Evolutionary conservation across 2,329 filamentous ascomycete species (phyloP), one percentile per base, ranked within the genome.

Genomic region (Elsinoe necatrix): DNA sequence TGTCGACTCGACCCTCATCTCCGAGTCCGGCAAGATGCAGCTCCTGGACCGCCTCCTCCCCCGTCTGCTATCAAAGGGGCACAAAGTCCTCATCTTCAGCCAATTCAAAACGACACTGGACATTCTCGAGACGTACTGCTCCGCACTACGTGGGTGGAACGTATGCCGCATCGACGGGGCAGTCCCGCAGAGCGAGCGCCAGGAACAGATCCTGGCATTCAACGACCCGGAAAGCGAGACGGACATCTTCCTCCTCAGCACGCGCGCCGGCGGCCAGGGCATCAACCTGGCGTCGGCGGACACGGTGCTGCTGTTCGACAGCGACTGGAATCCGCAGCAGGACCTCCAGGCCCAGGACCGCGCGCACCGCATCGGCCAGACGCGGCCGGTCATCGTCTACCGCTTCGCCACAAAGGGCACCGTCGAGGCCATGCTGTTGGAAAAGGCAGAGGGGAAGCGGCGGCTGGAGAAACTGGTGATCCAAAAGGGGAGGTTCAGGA

Each of bases 261-360:
- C 93, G 0, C 81, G 93, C 12, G 93, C 93, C 0, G 93, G 93
- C 20, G 93, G 93, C 0, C 90, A 95, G 66, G 92, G 92, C 51
- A 97, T 97, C 76, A 97, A 96, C 65, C 82, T 97, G 0, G 89
- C 89, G 0, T 85, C 85, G 0, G 92, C 92, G 0, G 92, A 97
- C 64, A 96, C 92, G 0, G 92, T 96, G 9, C 86, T 97, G 45
- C 77, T 97, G 0, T 97, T 93, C 63, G 92, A 97, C 69, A 83
- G 79, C 8, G 83, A 95, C 65, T 96, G 92, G 84, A 98, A 98
- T 64, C 93, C 93, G 0, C 93, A 98, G 68, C 92, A 96, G 67
- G 93, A 98, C 69, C 77, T 98, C 0, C 93, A 98, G 67, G 93
- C 93, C 0, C 93, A 97, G 71, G 93, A 98, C 66, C 88, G 93